A percentile compares a stretch with the other conserved stretches of the same genome.
These are phyloP conservation scores for Trametes punicea DNA, from an alignment of 768 basidiomycete genomes.

Conservation along the genomic window DNA sequence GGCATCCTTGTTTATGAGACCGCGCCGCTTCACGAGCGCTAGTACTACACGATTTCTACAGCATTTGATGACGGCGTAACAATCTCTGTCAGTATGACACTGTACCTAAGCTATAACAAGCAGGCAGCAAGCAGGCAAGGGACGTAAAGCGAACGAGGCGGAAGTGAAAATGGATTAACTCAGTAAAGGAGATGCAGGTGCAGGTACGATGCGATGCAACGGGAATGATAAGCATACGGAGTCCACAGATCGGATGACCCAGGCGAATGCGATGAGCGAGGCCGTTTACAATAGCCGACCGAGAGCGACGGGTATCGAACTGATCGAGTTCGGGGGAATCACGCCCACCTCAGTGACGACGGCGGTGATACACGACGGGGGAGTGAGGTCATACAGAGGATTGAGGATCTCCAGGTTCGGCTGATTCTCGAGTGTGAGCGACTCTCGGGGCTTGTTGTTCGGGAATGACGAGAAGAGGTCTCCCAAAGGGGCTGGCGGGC, in stretches of 20 bases:
- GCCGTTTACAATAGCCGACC: conserved; percentile 31
- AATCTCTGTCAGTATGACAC: conserved; percentile 13
- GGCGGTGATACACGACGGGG: conserved; percentile 87
- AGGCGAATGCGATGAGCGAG: conserved; percentile 13
- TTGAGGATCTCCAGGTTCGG: conserved; percentile 74
- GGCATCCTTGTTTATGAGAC: no score
- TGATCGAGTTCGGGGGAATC: conserved; percentile 89
- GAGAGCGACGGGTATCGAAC: conserved; percentile 74
- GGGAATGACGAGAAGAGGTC: conserved; percentile 34
- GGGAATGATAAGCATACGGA: conserved; percentile 7
- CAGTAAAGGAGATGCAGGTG: conserved; percentile 5
- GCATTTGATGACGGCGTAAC: conserved; percentile 7
- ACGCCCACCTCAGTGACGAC: conserved; percentile 97
- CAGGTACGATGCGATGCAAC: conserved; percentile 15
- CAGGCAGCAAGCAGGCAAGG: background rate
- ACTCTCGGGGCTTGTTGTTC: conserved; percentile 32
- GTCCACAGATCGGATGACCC: conserved; percentile 4
- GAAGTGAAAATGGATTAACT: conserved; percentile 3
- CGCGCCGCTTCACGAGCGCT: background rate
- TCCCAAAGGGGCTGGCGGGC: conserved; percentile 28
- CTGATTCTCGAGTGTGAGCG: conserved; percentile 30
- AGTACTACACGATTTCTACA: conserved; percentile 17
- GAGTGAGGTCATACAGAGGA: conserved; percentile 92
- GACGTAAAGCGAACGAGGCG: background rate
- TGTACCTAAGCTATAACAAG: conserved; percentile 13